Evolutionary conservation across 768 basidiomycete species (phyloP), one percentile per base, ranked within the genome.

Genomic region (Lactarius sanguifluus): DNA sequence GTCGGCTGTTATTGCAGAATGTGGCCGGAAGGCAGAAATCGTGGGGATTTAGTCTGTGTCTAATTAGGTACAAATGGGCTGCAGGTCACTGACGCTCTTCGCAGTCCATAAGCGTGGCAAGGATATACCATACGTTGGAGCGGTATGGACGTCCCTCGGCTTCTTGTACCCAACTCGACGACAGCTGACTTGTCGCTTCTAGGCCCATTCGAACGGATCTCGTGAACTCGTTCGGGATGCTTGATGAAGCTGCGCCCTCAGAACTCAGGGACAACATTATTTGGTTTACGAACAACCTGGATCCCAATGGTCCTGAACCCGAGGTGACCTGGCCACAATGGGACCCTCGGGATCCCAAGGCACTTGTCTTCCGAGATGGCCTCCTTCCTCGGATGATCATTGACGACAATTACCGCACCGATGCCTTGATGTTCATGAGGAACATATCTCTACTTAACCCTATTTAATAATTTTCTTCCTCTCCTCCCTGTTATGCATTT

Each of bases 101-200:
- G 12, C 9, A 70, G 70, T 70, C n/a, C 60, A n/a, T 30, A 70
- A 70, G 61, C 70, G 68, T 20, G 18, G 43, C 16, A 70, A 70
- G 34, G 41, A 45, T 18, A 36, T 41, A 5, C 61, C 62, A 47
- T 69, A 54, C 15, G 16, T 70, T n/a, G 70, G 70, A 38, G 23
- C 70, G 23, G 67, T 70, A 32, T 32, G 47, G 7, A 55, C 32
- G 2, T 34, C 10, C 38, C 18, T 16, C 7, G 23, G 6, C 23
- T 50, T 50, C 5, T 8, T 20, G 7, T 10, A 36, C 4, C 34
- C 12, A 50, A 25, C 47, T 7, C 8, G 25, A 20, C 1, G 32
- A 36, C 15, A 36, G 20, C 54, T 68, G 38, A 68, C 36, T 18
- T 61, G 38, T 47, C 7, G 2, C 23, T 47, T 57, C 18, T 32